Evolutionary conservation across 352 stramenopile genomes (phyloP).

Genomic region (Phytophthora cajani): DNA sequence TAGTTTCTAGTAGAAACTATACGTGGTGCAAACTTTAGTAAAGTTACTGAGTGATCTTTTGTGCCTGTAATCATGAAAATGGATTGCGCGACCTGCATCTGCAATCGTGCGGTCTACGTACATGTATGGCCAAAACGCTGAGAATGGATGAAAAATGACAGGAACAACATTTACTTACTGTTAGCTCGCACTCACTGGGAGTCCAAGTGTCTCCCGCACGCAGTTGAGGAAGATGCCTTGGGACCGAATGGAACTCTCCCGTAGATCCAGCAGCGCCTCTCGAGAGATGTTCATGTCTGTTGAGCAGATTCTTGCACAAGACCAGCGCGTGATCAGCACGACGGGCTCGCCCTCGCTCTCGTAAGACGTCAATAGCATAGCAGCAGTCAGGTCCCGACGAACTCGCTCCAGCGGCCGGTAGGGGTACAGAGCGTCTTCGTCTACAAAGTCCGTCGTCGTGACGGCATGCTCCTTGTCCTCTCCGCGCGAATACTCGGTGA

Average conservation of each 20-base stretch:
- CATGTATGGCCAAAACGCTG: neutral
- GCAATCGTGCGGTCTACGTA: neutral
- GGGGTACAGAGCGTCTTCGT: conserved; percentile 54
- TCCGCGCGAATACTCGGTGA: conserved; percentile 28
- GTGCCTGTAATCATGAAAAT: neutral
- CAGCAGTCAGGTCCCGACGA: conserved; percentile 41
- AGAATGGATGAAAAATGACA: neutral
- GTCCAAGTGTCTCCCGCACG: conserved; percentile 33
- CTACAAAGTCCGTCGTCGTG: conserved; percentile 45
- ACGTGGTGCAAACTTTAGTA: neutral
- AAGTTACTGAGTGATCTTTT: neutral
- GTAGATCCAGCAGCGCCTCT: conserved; percentile 22
- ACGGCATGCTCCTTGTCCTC: conserved; percentile 34
- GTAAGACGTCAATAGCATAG: conserved; percentile 38
- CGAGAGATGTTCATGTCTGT: conserved; percentile 31
- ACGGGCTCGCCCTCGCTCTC: conserved; percentile 15
- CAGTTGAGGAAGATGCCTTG: conserved; percentile 35
- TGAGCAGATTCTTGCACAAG: conserved; percentile 29
- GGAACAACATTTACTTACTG: neutral
- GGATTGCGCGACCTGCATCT: neutral
- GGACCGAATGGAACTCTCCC: conserved; percentile 26
- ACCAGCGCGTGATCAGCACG: conserved; percentile 37
- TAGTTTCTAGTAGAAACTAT: too few relatives aligned
- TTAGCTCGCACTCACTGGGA: conserved; percentile 16
- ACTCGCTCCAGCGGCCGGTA: conserved; percentile 49